A percentile compares a stretch with the other conserved stretches of the same genome.
Evolutionary conservation across 768 basidiomycete species (phyloP).

Genomic region (Suillus discolor): DNA sequence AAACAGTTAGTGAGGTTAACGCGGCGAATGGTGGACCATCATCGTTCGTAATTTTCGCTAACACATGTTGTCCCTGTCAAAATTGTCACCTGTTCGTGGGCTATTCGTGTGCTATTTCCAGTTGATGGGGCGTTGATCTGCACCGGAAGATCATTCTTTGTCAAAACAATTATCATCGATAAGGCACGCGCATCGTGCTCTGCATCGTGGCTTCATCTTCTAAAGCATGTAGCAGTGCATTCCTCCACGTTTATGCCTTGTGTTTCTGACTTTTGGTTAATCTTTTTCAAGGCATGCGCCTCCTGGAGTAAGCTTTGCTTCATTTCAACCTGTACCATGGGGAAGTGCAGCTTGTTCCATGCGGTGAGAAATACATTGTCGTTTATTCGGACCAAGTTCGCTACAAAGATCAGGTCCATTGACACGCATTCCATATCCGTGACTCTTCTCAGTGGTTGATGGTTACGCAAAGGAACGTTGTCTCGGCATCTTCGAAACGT

Average conservation of each 20-base stretch:
- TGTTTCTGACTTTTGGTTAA: constrained; percentile 10
- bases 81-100: constrained; percentile 1
- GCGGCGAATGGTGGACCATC: neutral
- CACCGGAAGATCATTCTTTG: constrained; percentile 6
- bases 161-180: constrained; percentile 19
- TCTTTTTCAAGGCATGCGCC: constrained; percentile 5
- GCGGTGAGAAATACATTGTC: neutral
- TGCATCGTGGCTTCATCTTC: constrained; percentile 23
- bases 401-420: neutral
- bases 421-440: neutral
- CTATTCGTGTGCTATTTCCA: neutral
- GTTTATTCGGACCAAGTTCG: neutral
- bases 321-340: constrained; percentile 8
- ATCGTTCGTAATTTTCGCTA: neutral
- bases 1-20: neutral
- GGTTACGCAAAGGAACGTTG: neutral
- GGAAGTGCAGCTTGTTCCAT: constrained; percentile 1
- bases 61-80: constrained; percentile 11
- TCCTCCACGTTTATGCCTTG: constrained; percentile 21
- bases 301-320: constrained; percentile 1
- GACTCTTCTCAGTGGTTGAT: neutral
- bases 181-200: constrained; percentile 28
- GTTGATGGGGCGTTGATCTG: constrained; percentile 1
- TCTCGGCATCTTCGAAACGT: constrained; percentile 5
- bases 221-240: constrained; percentile 27